phyloP scores from a whole-genome alignment of 169 alveolate genomes.

The Eimeria tenella region DNA sequence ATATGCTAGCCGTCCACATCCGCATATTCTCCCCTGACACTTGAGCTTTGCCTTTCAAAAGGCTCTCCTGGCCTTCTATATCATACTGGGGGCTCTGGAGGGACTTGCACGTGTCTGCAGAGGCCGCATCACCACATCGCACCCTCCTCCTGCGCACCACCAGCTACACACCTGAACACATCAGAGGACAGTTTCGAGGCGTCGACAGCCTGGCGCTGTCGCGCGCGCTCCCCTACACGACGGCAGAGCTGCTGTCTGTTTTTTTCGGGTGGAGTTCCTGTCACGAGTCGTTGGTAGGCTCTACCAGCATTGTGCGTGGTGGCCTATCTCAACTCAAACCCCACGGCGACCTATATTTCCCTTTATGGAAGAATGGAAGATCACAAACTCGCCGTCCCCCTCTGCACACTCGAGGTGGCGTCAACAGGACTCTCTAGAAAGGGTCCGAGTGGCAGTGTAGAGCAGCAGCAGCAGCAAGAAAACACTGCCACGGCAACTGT shows the following conservation, averaged over 20 bases:
- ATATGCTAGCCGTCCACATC: conserved; percentile 27
- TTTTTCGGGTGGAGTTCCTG: not conserved
- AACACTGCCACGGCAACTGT: not conserved
- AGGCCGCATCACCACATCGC: no score
- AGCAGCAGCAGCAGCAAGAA: not conserved
- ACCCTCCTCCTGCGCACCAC: no score
- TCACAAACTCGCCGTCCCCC: conserved; percentile 16
- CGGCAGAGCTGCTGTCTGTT: not conserved
- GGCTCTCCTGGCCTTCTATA: not conserved
- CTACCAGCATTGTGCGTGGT: not conserved
- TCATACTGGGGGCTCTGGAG: no score
- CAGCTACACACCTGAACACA: no score
- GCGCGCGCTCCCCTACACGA: not conserved
- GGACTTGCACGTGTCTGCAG: no score
- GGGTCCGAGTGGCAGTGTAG: not conserved
- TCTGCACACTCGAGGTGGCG: conserved; percentile 18
- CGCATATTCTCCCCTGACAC: conserved; percentile 14
- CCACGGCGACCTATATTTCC: not conserved
- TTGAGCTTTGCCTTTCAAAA: not conserved
- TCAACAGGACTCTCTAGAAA: not conserved
- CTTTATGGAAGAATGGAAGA: not conserved
- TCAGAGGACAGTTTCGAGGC: not conserved
- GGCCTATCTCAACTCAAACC: not conserved
- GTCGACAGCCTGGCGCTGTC: not conserved
- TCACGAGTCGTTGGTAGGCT: not conserved